A percentile compares a stretch with the other conserved stretches of the same genome.
Evolutionary conservation across 495 filamentous ascomycete genomes (phyloP).

Genomic region (Aspergillus diversus): DNA sequence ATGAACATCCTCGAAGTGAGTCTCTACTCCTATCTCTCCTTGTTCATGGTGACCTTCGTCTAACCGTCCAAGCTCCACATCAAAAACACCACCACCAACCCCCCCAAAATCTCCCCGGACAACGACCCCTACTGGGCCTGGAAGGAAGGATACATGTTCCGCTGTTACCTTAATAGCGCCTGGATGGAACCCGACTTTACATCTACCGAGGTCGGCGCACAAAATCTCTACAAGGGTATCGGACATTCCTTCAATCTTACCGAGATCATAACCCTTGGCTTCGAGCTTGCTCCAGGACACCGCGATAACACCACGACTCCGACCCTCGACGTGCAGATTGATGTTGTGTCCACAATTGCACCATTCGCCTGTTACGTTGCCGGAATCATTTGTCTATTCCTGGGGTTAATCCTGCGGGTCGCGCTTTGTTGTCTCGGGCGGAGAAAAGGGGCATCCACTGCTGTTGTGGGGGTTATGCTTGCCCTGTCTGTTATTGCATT

Average conservation of each 20-base stretch:
- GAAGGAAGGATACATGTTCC: slow-evolving; percentile 1
- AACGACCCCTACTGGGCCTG: slow-evolving; percentile 5
- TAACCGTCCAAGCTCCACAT: background rate
- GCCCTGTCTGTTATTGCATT: background rate
- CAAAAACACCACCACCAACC: background rate
- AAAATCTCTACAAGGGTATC: background rate
- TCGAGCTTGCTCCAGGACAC: background rate
- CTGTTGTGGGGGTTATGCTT: background rate
- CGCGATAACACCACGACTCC: background rate
- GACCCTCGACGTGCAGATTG: background rate
- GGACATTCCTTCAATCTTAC: background rate
- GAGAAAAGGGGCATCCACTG: background rate
- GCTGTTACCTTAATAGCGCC: background rate
- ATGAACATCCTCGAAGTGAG: background rate
- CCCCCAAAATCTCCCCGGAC: background rate
- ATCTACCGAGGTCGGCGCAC: background rate
- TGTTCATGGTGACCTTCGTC: background rate
- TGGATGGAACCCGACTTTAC: slow-evolving; percentile 1
- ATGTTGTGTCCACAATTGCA: background rate
- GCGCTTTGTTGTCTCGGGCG: background rate
- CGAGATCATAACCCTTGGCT: background rate
- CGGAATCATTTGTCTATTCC: background rate
- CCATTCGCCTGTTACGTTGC: background rate
- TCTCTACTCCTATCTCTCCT: background rate
- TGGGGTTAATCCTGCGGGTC: background rate